Conservation (phyloP, 2,329 filamentous ascomycete species). For the Fusarium multiceps region DNA sequence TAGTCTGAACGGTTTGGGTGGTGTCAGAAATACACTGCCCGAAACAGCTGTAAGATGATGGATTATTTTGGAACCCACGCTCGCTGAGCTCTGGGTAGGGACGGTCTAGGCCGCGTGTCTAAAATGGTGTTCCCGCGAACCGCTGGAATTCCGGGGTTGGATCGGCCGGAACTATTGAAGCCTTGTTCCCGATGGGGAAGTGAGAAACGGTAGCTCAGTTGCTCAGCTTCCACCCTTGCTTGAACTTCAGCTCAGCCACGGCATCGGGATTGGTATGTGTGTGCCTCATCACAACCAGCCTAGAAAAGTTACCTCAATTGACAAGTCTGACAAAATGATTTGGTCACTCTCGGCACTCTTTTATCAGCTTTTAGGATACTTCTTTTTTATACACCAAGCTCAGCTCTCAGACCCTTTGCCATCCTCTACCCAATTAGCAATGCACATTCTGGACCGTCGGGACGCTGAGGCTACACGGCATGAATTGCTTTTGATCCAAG, state of each 20-base stretch:
- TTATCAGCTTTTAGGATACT: neutral
- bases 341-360: neutral
- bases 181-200: constrained; percentile 3
- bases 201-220: constrained; percentile 1
- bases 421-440: neutral
- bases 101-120: constrained; percentile 13
- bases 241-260: constrained; percentile 17
- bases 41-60: neutral
- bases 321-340: neutral
- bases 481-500: constrained; percentile 12
- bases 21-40: neutral
- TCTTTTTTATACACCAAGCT: neutral
- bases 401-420: neutral
- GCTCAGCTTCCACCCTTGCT: neutral
- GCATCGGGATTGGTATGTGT: neutral
- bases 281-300: neutral
- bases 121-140: neutral
- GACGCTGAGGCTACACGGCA: neutral
- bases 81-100: neutral
- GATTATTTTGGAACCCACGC: neutral
- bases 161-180: constrained; percentile 22
- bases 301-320: neutral
- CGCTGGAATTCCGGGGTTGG: constrained; percentile 16
- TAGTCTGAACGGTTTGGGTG: neutral
- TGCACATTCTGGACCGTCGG: constrained; percentile 1